phyloP scores from a whole-genome alignment of 176 grass and related monocot genomes.

The Calamus simplicifolius region DNA sequence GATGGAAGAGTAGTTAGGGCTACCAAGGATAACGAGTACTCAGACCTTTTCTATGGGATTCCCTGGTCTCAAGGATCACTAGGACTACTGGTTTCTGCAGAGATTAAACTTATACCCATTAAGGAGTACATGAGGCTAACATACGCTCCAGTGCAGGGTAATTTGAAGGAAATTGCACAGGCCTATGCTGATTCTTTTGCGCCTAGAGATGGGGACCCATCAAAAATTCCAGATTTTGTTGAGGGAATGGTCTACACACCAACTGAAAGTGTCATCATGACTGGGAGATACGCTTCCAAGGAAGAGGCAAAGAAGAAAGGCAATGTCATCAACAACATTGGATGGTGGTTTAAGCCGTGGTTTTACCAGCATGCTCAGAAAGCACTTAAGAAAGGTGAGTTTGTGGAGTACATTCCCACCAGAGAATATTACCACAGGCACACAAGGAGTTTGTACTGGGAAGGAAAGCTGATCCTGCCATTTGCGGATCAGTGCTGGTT shows the following conservation, averaged over 20 bases:
- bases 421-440: conserved; percentile 94
- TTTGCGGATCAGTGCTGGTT: conserved; percentile 97
- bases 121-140: conserved; percentile 95
- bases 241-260: conserved; percentile 74
- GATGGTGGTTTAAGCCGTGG: conserved; percentile 98
- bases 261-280: conserved; percentile 83
- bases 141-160: conserved; percentile 47
- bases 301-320: conserved; percentile 97
- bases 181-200: conserved; percentile 71
- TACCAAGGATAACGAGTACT: conserved; percentile 88
- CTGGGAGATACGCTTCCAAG: conserved; percentile 76
- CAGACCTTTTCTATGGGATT: conserved; percentile 84
- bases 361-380: conserved; percentile 92
- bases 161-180: conserved; percentile 53
- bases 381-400: conserved; percentile 72
- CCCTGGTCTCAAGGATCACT: conserved; percentile 94
- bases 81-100: conserved; percentile 74
- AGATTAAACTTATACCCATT: conserved; percentile 82
- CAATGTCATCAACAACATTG: conserved; percentile 69
- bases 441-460: conserved; percentile 92
- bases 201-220: conserved; percentile 57
- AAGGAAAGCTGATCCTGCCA: conserved; percentile 87
- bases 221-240: conserved; percentile 91
- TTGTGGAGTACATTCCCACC: conserved; percentile 92
- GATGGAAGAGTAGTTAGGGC: conserved; percentile 68